Evolutionary conservation across 129 eudicot genomes (phyloP), one percentile per base, ranked within the genome.

Genomic region (Tanacetum coccineum): DNA sequence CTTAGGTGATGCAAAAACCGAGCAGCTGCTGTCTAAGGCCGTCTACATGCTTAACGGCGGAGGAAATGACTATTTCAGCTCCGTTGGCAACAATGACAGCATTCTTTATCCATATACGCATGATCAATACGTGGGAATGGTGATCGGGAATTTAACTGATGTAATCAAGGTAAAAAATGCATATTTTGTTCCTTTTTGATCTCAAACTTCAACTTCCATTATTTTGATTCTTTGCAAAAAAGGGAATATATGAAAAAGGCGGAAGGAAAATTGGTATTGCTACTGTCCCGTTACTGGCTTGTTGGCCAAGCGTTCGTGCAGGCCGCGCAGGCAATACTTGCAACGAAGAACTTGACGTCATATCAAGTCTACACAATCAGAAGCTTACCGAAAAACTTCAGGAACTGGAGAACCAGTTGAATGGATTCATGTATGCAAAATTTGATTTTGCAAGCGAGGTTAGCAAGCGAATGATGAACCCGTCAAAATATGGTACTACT

Each of bases 41-140:
- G 85, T 81, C 9, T 81, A 81, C 70, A 54, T 81, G 72, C 55
- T 81, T 9, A 67, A 69, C 76, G 47, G 66, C 1, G 85, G 81
- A 6, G 51, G 76, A 36, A 81, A 81, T 49, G 85, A 81, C 57
- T 76, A 81, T 25, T 4, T 62, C 10, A 53, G 66, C 78, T 59
- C 52, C 9, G 59, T 67, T 4, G 54, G 71, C 57, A 79, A 73
- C 48, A 68, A 60, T 13, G 20, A 45, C 6, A n/a, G n/a, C n/a
- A n/a, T n/a, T n/a, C n/a, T n/a, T n/a, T n/a, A n/a, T n/a, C n/a
- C n/a, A n/a, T n/a, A n/a, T n/a, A n/a, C n/a, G n/a, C n/a, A n/a
- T n/a, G 22, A 79, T 12, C 57, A 79, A 20, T 79, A 67, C n/a
- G 79, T 68, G 22, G 51, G 17, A 28, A 68, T 74, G 83, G 83